A percentile compares a stretch with the other conserved stretches of the same genome.
These are phyloP conservation scores for Neltuma alba DNA, from an alignment of 306 rosid species.

Conservation along the genomic window DNA sequence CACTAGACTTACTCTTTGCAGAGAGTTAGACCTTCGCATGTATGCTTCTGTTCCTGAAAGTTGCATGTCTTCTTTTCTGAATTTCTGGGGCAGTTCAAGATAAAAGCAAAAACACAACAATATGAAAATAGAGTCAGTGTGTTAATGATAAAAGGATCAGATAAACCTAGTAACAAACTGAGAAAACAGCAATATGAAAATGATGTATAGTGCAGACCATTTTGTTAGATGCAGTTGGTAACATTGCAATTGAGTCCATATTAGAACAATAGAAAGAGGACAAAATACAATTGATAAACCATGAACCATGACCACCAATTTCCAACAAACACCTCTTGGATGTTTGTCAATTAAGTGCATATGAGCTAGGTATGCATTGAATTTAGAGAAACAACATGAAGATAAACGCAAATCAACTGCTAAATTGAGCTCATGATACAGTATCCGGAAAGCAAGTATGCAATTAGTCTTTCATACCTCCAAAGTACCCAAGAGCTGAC, in stretches of 20 bases:
- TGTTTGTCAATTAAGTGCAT: neutral
- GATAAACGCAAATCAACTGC: neutral
- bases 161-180: neutral
- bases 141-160: neutral
- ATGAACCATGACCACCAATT: neutral
- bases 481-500: slow-evolving; percentile 92
- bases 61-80: slow-evolving; percentile 82
- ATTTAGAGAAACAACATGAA: neutral
- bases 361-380: neutral
- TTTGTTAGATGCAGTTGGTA: neutral
- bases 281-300: neutral
- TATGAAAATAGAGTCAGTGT: neutral
- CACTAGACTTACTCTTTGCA: slow-evolving; percentile 77
- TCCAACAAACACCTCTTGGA: neutral
- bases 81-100: slow-evolving; percentile 63
- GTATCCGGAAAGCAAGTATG: neutral
- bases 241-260: neutral
- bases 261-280: neutral
- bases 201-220: neutral
- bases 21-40: slow-evolving; percentile 83
- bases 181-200: neutral
- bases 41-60: slow-evolving; percentile 93
- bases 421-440: slow-evolving; percentile 3
- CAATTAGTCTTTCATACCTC: slow-evolving; percentile 58
- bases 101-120: slow-evolving; percentile 28